Base-by-base conservation (phyloP, 306 rosid genomes). In the Fagus crenata region DNA sequence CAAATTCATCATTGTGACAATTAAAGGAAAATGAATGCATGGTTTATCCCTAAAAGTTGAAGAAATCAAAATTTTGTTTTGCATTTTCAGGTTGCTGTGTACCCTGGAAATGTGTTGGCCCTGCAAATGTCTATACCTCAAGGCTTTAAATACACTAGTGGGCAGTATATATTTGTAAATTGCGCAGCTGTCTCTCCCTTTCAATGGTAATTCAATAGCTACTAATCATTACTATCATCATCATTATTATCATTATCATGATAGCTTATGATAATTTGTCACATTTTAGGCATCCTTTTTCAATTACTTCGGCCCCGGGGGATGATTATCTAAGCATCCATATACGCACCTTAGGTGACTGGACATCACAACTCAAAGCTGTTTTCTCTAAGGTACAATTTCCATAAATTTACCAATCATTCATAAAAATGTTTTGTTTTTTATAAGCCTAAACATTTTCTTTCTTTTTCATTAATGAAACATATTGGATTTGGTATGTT, bases 31-130 rank as follows among this genome's bases (percentile, higher is more conserved):
- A 9, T 46, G 11, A 46, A 46, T 9, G 51, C 11, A 14, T 2
- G 51, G 51, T 9, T 46, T 46, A 46, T 46, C 51, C 11, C 51
- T 9, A 46, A 12, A 2, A 46, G 14, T 46, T 46, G 51, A 46
- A 46, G 51, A 46, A 46, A 46, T 9, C 11, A 9, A 22, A 46
- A 53, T 53, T 77, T 35, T 42, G 51, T 77, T 18, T 4, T 14
- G 1, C 11, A 17, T 59, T 67, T 61, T 22, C 41, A 90, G 98
- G 97, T 95, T 73, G 96, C 98, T 37, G 91, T 92, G 72, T 95
- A 95, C 82, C 97, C 98, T 0, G 97, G 98, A 81, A 95, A 95
- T 78, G 97, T 95, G 1, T 84, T 95, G 83, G 90, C 98, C 49
- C 72, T 92, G 81, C 96, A 90, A 18, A 67, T 92, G 89, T 90